Base-by-base conservation (phyloP, 2,329 filamentous ascomycete species). In the Karstenula rhodostoma region DNA sequence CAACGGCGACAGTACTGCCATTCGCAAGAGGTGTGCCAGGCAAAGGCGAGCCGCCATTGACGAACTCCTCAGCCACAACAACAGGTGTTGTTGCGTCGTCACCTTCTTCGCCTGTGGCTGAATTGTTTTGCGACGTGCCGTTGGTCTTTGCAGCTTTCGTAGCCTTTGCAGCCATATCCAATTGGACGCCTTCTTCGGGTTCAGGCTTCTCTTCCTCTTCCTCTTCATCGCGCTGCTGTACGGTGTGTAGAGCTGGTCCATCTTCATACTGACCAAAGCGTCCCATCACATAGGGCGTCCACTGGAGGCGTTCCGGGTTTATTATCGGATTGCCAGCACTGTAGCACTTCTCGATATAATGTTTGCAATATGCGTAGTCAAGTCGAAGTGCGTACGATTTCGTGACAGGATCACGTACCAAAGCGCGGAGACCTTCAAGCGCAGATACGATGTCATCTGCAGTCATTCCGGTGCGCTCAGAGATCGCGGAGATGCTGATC, bases 251-350 rank as follows among this genome's bases (percentile, higher is more conserved):
- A 7, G 90, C 86, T 6, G 92, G 92, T 6, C 89, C 91, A 52
- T 93, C 86, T 73, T 96, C 93, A 69, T 95, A 94, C 70, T 92
- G 91, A 4, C 90, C 90, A 37, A 90, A 87, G 48, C 93, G 88
- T 27, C 95, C 94, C 93, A 97, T 98, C 44, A 98, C 89, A 75
- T 97, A 99, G 0, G 95, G 95, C 15, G 94, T 97, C 95, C 95
- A 99, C 12, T 94, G 90, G 27, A 99, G 84, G 19, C 89, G 89
- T 47, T 90, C 88, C 0, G 91, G 87, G 66, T 95, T 91, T 37
- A 99, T 86, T 69, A 89, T 90, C 23, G 97, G 91, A 67, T 97
- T 96, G 10, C 90, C 89, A 74, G 97, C 97, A 51, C 86, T 85
- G 73, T 97, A 92, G 87, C 94, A 97, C 66, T 94, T 95, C 33